Base-by-base conservation (phyloP, 192 early-diverging fungal species). In the Mortierella alpina region DNA sequence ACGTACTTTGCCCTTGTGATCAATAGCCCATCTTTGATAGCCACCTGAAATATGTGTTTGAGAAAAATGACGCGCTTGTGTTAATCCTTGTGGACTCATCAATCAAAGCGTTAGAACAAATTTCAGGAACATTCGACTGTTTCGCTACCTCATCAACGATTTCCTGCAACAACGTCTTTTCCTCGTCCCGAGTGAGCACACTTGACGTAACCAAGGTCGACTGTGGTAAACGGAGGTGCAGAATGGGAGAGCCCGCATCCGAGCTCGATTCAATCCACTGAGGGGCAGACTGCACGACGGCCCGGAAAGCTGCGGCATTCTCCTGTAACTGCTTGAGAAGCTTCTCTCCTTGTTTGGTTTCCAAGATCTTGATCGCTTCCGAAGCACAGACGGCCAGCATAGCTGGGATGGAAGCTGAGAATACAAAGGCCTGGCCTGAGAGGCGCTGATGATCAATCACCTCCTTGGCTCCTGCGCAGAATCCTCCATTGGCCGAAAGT, bases 361-460 rank as follows among this genome's bases (percentile, higher is more conserved):
- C 42, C 39, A 93, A 75, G 15, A 91, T 83, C 9, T 88, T 86
- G 68, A 99, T 84, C 5, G 93, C 94, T 71, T 97, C 95, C 4
- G 91, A 84, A 11, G 95, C 93, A 46, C 93, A 88, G 42, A 96
- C 94, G 12, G 97, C 90, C 4, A 99, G 89, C 82, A 96, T 94
- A 42, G 96, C 95, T n/a, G 97, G 97, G 47, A 99, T 89, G 9
- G 96, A 95, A 1, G 97, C 97, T 44, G 96, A 97, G 83, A 93
- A 99, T 69, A 91, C 92, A 86, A 97, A 99, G 8, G 93, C 93
- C 45, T 86, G 84, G 8, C 96, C 96, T 14, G 95, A 95, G 41
- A 99, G 90, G 39, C 95, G 90, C 83, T 97, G 73, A 83, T 98
- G 95, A 79, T 97, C 95, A 22, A 95, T 83, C 61, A 97, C 90